These are phyloP conservation scores for Daldinia decipiens DNA, from an alignment of 495 filamentous ascomycete species.

Conservation along the genomic window DNA sequence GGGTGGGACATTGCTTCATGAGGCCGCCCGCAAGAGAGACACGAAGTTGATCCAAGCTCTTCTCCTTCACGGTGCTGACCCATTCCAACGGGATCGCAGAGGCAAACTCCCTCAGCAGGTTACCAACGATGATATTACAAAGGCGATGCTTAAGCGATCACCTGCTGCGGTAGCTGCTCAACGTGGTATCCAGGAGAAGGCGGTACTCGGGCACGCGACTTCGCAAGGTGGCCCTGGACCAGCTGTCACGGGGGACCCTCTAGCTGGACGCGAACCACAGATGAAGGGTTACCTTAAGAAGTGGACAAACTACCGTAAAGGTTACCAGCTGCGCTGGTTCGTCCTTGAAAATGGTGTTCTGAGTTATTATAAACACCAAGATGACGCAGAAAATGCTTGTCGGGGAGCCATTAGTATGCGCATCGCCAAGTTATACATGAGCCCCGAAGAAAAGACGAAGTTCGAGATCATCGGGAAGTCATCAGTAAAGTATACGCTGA, in stretches of 20 bases:
- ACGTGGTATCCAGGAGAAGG: conserved; percentile 94
- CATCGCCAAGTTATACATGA: conserved; percentile 94
- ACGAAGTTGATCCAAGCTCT: conserved; percentile 86
- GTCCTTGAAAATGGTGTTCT: conserved; percentile 96
- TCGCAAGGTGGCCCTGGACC: conserved; percentile 64
- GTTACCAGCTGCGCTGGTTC: conserved; percentile 97
- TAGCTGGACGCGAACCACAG: conserved; percentile 87
- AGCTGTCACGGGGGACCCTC: conserved; percentile 67
- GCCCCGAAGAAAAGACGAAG: conserved; percentile 92
- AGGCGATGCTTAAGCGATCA: conserved; percentile 88
- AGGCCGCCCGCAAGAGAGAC: conserved; percentile 89
- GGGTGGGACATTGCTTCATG: conserved; percentile 90
- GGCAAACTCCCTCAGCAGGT: conserved; percentile 97
- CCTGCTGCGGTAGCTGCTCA: conserved; percentile 95
- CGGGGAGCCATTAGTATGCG: conserved; percentile 98
- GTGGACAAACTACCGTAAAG: conserved; percentile 98
- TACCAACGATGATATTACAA: conserved; percentile 92
- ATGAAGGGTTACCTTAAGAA: conserved; percentile 99
- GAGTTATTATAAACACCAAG: conserved; percentile 99
- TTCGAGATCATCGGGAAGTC: conserved; percentile 98
- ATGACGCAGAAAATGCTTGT: conserved; percentile 91
- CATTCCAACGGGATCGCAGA: conserved; percentile 92
- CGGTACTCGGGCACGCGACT: conserved; percentile 82
- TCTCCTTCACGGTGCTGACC: conserved; percentile 95
- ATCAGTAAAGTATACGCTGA: conserved; percentile 97